Evolutionary conservation across 1,284 basidiomycete species (phyloP).

Genomic region (Schizophyllum amplum): DNA sequence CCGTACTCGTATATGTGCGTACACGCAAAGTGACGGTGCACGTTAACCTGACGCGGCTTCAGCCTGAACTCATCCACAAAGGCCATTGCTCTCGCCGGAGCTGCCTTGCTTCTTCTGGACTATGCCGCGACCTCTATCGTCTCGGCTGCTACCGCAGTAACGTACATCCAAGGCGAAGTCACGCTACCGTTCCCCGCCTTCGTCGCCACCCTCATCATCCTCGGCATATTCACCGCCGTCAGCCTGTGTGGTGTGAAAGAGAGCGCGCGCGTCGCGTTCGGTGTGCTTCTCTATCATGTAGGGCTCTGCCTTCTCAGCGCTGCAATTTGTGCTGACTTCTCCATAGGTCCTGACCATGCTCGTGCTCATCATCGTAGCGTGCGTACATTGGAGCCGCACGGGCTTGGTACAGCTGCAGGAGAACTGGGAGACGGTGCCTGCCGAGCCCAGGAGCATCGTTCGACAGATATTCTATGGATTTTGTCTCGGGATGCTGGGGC

Average conservation of each 20-base stretch:
- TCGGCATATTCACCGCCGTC: conserved; percentile 43
- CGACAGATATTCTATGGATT: conserved; percentile 53
- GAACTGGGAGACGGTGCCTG: conserved; percentile 45
- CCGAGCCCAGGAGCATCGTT: conserved; percentile 23
- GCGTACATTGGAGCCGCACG: conserved; percentile 40
- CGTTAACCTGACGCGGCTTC: background rate
- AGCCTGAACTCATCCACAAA: conserved; percentile 59
- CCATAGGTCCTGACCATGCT: conserved; percentile 46
- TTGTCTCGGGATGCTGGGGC: conserved; percentile 59
- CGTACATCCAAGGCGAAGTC: conserved; percentile 60
- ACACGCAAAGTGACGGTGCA: background rate
- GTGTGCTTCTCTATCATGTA: conserved; percentile 52
- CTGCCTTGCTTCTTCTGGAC: conserved; percentile 56
- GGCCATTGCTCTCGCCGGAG: conserved; percentile 48
- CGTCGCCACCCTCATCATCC: conserved; percentile 39
- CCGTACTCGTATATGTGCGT: conserved; percentile 58
- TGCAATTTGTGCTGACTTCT: conserved; percentile 7
- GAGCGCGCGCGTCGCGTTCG: conserved; percentile 49
- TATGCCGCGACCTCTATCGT: conserved; percentile 59
- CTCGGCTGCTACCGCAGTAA: conserved; percentile 59
- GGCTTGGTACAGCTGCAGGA: conserved; percentile 39
- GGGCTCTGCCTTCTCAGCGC: conserved; percentile 15
- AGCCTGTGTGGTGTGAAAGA: conserved; percentile 55
- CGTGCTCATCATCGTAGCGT: conserved; percentile 38
- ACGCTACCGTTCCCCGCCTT: conserved; percentile 43